These are phyloP conservation scores for Diospyros kaki DNA, from an alignment of 148 eudicot species.

Conservation along the genomic window DNA sequence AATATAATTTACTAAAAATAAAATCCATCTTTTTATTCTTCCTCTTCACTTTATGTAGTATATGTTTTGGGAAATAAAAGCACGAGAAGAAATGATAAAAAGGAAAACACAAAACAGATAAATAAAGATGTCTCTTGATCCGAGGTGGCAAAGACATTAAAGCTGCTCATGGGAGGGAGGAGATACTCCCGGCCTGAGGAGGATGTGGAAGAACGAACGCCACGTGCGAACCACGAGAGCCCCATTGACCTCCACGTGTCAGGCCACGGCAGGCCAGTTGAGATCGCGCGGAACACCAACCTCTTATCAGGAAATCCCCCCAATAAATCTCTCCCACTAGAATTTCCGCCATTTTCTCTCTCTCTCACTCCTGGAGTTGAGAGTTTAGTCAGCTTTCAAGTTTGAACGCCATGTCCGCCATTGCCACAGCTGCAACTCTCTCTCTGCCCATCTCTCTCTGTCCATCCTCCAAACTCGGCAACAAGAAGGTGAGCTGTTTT, in stretches of 20 bases:
- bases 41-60: no score
- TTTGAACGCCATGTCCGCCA: constrained; percentile 53
- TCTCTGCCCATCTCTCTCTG: constrained; percentile 56
- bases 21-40: no score
- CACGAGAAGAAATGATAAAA: background rate
- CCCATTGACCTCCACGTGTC: constrained; percentile 55
- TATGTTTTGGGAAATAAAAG: background rate
- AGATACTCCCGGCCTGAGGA: background rate
- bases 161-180: background rate
- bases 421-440: constrained; percentile 66
- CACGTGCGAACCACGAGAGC: constrained; percentile 19
- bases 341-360: constrained; percentile 9
- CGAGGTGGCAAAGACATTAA: constrained; percentile 14
- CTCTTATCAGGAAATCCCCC: constrained; percentile 50
- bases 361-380: constrained; percentile 2
- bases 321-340: constrained; percentile 15
- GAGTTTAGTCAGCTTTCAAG: background rate
- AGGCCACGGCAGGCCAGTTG: constrained; percentile 27
- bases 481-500: constrained; percentile 40
- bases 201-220: constrained; percentile 34
- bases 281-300: constrained; percentile 52
- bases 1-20: no score
- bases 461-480: constrained; percentile 38
- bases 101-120: background rate
- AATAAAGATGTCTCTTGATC: constrained; percentile 17